Evolutionary conservation across 2,329 filamentous ascomycete species (phyloP).

Genomic region (Ceratocystis cubensis): DNA sequence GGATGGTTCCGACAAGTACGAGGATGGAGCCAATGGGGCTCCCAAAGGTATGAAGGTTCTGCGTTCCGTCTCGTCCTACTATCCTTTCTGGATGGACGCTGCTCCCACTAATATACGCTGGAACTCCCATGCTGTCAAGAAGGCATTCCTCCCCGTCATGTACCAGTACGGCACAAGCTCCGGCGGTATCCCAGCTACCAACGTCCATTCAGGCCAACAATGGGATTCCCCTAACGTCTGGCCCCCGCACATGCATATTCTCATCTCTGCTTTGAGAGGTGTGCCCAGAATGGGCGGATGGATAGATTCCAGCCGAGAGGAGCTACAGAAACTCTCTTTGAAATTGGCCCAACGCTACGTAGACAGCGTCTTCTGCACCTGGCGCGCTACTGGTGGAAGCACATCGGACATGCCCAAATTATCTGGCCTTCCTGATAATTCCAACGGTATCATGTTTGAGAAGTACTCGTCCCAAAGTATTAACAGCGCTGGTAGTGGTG

Average conservation of each 20-base stretch:
- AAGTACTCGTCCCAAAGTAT: conserved; percentile 51
- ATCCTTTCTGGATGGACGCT: conserved; percentile 57
- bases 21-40: conserved; percentile 27
- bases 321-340: conserved; percentile 44
- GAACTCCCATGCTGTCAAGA: conserved; percentile 42
- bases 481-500: conserved; percentile 50
- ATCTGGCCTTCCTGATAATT: conserved; percentile 32
- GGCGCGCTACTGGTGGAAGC: conserved; percentile 53
- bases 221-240: conserved; percentile 62
- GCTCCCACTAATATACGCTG: conserved; percentile 44
- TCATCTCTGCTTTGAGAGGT: conserved; percentile 50
- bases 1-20: conserved; percentile 11
- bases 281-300: conserved; percentile 26
- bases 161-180: conserved; percentile 38
- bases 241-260: conserved; percentile 53
- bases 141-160: conserved; percentile 41
- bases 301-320: conserved; percentile 42
- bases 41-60: conserved; percentile 44
- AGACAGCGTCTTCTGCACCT: conserved; percentile 57
- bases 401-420: conserved; percentile 42
- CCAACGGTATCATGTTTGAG: conserved; percentile 54
- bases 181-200: conserved; percentile 51
- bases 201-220: conserved; percentile 48
- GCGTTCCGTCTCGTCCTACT: conserved; percentile 49
- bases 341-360: conserved; percentile 52